These are phyloP conservation scores for Ophiostoma fasciatum DNA, from an alignment of 2,329 filamentous ascomycete species.

Conservation along the genomic window DNA sequence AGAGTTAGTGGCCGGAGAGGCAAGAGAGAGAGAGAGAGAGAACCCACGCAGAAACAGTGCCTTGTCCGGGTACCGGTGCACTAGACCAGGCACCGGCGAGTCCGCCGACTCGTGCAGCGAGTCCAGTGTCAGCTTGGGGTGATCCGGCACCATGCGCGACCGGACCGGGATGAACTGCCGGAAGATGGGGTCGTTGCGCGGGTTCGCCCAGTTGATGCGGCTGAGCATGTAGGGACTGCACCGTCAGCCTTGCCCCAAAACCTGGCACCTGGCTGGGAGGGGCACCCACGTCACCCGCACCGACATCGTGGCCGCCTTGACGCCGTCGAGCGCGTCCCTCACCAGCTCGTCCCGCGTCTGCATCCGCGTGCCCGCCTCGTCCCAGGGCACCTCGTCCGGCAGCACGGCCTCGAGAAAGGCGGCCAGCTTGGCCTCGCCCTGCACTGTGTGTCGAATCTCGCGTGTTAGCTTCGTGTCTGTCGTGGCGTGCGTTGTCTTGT, in stretches of 20 bases:
- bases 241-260: no score
- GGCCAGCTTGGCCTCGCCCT: constrained; percentile 29
- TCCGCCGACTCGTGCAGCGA: constrained; percentile 43
- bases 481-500: no score
- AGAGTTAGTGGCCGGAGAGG: no score
- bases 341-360: constrained; percentile 38
- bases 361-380: constrained; percentile 17
- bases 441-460: constrained; percentile 34
- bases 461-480: no score
- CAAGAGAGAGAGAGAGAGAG: neutral
- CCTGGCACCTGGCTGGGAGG: no score
- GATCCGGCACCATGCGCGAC: constrained; percentile 37
- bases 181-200: constrained; percentile 43
- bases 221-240: constrained; percentile 47
- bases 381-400: constrained; percentile 32
- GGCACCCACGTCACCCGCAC: constrained; percentile 44
- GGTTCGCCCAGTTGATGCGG: constrained; percentile 42
- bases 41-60: constrained; percentile 43
- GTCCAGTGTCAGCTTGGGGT: constrained; percentile 38
- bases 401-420: constrained; percentile 34
- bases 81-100: constrained; percentile 39
- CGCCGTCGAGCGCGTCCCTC: constrained; percentile 35
- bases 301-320: constrained; percentile 42
- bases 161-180: constrained; percentile 44
- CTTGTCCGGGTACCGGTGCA: constrained; percentile 50